Percentiles rank a stretch among this genome's conserved stretches.
phyloP scores from a whole-genome alignment of 352 stramenopile species.

The Pythium plurisporium region DNA sequence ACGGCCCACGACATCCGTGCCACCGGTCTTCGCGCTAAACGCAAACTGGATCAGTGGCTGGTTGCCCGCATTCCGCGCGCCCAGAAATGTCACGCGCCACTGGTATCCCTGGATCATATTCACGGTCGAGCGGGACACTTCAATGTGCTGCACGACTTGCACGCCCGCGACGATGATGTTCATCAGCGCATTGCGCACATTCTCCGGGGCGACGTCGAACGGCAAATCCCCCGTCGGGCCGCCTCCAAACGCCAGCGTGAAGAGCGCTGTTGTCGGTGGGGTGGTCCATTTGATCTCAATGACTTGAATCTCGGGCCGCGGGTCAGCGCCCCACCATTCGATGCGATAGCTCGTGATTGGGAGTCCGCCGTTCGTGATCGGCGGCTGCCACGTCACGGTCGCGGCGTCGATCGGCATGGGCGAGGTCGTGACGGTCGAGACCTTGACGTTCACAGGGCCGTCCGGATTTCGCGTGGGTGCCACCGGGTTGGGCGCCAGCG shows the following conservation, averaged over 20 bases:
- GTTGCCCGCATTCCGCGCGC: slow-evolving; percentile 28
- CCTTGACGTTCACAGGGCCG: slow-evolving; percentile 49
- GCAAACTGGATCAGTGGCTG: slow-evolving; percentile 62
- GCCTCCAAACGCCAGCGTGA: slow-evolving; percentile 80
- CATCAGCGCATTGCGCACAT: slow-evolving; percentile 84
- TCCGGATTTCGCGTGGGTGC: slow-evolving; percentile 48
- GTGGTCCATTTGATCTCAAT: slow-evolving; percentile 83
- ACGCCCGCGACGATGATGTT: slow-evolving; percentile 56
- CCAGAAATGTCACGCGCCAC: slow-evolving; percentile 43
- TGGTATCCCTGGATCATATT: slow-evolving; percentile 52
- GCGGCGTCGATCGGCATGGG: slow-evolving; percentile 43
- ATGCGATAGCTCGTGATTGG: slow-evolving; percentile 73
- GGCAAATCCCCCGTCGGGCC: slow-evolving; percentile 57
- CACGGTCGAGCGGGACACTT: slow-evolving; percentile 45
- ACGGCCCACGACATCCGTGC: slow-evolving; percentile 27
- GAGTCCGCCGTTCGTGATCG: slow-evolving; percentile 50
- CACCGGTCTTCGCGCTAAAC: slow-evolving; percentile 26
- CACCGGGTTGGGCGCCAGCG: slow-evolving; percentile 48
- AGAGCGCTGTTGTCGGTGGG: slow-evolving; percentile 38
- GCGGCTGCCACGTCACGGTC: slow-evolving; percentile 72
- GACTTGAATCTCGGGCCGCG: slow-evolving; percentile 70
- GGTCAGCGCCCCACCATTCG: slow-evolving; percentile 69
- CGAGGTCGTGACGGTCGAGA: slow-evolving; percentile 43
- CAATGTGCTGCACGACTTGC: slow-evolving; percentile 27
- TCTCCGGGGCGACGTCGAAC: slow-evolving; percentile 70